These are phyloP conservation scores for Chalciporus piperatus DNA, from an alignment of 768 basidiomycete genomes.

Conservation along the genomic window DNA sequence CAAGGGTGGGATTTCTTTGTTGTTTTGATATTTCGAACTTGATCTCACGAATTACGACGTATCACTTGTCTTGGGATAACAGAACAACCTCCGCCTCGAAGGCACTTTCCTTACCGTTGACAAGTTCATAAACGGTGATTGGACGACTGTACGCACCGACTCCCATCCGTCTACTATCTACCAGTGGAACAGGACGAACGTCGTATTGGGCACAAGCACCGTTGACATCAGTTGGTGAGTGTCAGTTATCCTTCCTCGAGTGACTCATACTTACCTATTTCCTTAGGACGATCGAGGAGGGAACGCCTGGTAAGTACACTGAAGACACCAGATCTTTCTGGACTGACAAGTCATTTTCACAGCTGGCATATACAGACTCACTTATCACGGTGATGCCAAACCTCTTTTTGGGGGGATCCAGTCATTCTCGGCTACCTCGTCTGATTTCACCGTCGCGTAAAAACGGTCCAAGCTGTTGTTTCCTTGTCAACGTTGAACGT, in stretches of 20 bases:
- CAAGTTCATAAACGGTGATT: slow-evolving; percentile 43
- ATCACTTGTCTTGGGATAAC: neutral
- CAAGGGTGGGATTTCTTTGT: slow-evolving; percentile 48
- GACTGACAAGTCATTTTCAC: neutral
- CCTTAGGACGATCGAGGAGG: slow-evolving; percentile 59
- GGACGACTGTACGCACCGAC: slow-evolving; percentile 63
- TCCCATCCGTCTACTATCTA: slow-evolving; percentile 77
- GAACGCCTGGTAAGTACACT: slow-evolving; percentile 36
- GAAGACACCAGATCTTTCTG: neutral
- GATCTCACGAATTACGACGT: neutral
- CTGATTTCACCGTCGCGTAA: slow-evolving; percentile 52
- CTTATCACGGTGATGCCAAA: slow-evolving; percentile 78
- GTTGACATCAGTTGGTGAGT: slow-evolving; percentile 64
- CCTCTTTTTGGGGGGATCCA: slow-evolving; percentile 59
- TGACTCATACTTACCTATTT: neutral
- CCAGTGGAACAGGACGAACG: slow-evolving; percentile 59
- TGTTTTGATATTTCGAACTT: neutral
- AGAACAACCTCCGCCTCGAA: slow-evolving; percentile 79
- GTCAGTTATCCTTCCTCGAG: slow-evolving; percentile 12
- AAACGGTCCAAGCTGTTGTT: too few species aligned
- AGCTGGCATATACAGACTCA: slow-evolving; percentile 71
- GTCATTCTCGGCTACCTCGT: slow-evolving; percentile 60
- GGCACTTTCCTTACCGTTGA: slow-evolving; percentile 72
- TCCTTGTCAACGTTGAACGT: too few species aligned
- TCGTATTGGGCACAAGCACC: slow-evolving; percentile 57